phyloP scores from a whole-genome alignment of 768 basidiomycete species.

The Boletus reticuloceps region DNA sequence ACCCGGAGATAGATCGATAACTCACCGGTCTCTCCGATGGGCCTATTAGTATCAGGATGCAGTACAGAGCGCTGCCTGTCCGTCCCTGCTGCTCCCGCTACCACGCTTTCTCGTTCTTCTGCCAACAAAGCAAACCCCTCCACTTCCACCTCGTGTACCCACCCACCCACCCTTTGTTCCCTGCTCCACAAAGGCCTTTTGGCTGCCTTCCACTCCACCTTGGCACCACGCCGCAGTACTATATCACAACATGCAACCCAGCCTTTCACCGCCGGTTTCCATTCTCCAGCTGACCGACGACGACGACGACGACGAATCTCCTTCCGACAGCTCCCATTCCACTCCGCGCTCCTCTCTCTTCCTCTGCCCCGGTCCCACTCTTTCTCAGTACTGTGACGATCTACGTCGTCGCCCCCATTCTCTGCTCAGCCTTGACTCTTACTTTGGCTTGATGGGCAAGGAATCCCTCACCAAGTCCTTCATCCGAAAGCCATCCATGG shows the following conservation, averaged over 20 bases:
- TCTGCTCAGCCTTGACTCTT: slow-evolving; percentile 28
- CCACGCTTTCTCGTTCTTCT: not conserved
- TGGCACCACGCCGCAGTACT: slow-evolving; percentile 16
- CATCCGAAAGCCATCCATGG: slow-evolving; percentile 6
- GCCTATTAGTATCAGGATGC: slow-evolving; percentile 17
- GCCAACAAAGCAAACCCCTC: slow-evolving; percentile 10
- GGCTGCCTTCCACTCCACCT: slow-evolving; percentile 21
- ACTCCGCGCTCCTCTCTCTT: slow-evolving; percentile 23
- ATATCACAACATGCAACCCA: slow-evolving; percentile 19
- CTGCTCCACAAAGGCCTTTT: slow-evolving; percentile 26
- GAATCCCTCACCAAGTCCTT: slow-evolving; percentile 13
- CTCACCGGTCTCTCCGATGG: slow-evolving; percentile 4
- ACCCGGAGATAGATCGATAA: slow-evolving; percentile 4
- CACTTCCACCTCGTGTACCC: slow-evolving; percentile 2
- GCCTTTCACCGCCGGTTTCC: slow-evolving; percentile 11
- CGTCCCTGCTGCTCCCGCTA: slow-evolving; percentile 2
- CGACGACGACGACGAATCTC: slow-evolving; percentile 16
- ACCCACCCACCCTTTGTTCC: slow-evolving; percentile 20
- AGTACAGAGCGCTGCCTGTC: not conserved
- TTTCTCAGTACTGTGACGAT: not conserved
- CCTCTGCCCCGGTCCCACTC: not conserved
- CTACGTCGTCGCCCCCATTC: slow-evolving; percentile 17
- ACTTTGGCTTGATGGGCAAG: slow-evolving; percentile 26
- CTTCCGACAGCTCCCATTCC: slow-evolving; percentile 9
- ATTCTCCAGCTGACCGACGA: slow-evolving; percentile 12